Percentiles rank a stretch among this genome's conserved stretches.
These are phyloP conservation scores for Prunus salicina DNA, from an alignment of 306 rosid genomes.

Conservation along the genomic window DNA sequence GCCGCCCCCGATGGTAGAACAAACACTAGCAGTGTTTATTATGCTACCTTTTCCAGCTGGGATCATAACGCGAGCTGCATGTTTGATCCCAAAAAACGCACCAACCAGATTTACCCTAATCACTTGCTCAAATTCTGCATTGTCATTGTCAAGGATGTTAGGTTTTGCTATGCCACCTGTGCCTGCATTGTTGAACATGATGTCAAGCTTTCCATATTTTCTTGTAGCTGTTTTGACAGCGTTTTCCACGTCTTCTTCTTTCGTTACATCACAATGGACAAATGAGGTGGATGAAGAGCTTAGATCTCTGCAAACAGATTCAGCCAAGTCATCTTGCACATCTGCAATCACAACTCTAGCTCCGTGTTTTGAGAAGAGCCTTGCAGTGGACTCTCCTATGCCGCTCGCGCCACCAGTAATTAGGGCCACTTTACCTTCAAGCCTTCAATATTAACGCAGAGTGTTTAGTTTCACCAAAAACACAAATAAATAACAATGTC, in stretches of 20 bases:
- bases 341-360: slow-evolving; percentile 50
- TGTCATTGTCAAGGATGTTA: slow-evolving; percentile 22
- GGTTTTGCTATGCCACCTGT: not conserved
- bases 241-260: slow-evolving; percentile 35
- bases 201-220: slow-evolving; percentile 48
- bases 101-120: slow-evolving; percentile 35
- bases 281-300: slow-evolving; percentile 6
- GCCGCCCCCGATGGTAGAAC: slow-evolving; percentile 25
- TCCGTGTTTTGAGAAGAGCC: slow-evolving; percentile 47
- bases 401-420: slow-evolving; percentile 58
- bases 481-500: too few species aligned
- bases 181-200: slow-evolving; percentile 60
- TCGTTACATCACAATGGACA: slow-evolving; percentile 50
- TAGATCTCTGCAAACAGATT: slow-evolving; percentile 20
- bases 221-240: slow-evolving; percentile 24
- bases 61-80: slow-evolving; percentile 50
- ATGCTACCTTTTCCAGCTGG: slow-evolving; percentile 35
- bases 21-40: slow-evolving; percentile 29
- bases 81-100: slow-evolving; percentile 41
- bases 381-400: slow-evolving; percentile 44
- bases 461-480: not conserved
- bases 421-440: slow-evolving; percentile 59
- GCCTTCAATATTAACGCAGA: slow-evolving; percentile 12
- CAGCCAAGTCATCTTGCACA: slow-evolving; percentile 36
- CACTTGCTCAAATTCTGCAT: slow-evolving; percentile 35